Evolutionary conservation across 2,329 filamentous ascomycete genomes (phyloP), one percentile per base, ranked within the genome.

Genomic region (Aspergillus aculeatinus): DNA sequence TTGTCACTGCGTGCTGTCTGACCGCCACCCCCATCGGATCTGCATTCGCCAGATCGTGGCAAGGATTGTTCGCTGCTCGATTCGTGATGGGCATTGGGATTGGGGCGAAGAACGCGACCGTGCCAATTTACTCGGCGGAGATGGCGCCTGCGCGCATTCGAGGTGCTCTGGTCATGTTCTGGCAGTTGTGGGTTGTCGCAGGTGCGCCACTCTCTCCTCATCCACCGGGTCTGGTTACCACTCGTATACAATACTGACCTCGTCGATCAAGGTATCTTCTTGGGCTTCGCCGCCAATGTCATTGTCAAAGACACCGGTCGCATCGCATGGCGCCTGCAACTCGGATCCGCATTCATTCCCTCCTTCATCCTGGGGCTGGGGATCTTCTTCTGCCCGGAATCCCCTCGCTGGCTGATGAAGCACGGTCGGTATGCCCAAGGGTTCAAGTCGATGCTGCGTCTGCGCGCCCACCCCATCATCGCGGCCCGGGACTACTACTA

Each of bases 11-110:
- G 12, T 72, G 86, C 62, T 86, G 89, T 69, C 87, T 84, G 66
- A 78, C 90, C 35, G 83, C 88, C 71, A 83, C 89, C 1, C 85
- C 88, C 2, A 85, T 92, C 61, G 88, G 86, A 5, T 86, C 84
- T 49, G 89, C 80, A 0, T 69, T 85, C n/a, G 80, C 81, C 3
- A 81, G 85, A 61, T 82, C 74, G 16, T 89, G 86, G 85, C 72
- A 74, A 10, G 77, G 85, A 60, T 76, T 87, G 0, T 79, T 85
- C 42, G 77, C 79, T 10, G 80, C 77, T 48, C 82, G 85, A 72
- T 76, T 83, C 25, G 76, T 88, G 0, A 78, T 87, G 31, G 85
- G 85, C 5, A 77, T 87, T 11, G 85, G 85, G 2, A 87, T 88
- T 79, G 85, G 85, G 3, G 68, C 82, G 23, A 83, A 83, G 63